These are phyloP conservation scores for Astrothelium subdiscretum DNA, from an alignment of 495 filamentous ascomycete genomes.

Conservation along the genomic window DNA sequence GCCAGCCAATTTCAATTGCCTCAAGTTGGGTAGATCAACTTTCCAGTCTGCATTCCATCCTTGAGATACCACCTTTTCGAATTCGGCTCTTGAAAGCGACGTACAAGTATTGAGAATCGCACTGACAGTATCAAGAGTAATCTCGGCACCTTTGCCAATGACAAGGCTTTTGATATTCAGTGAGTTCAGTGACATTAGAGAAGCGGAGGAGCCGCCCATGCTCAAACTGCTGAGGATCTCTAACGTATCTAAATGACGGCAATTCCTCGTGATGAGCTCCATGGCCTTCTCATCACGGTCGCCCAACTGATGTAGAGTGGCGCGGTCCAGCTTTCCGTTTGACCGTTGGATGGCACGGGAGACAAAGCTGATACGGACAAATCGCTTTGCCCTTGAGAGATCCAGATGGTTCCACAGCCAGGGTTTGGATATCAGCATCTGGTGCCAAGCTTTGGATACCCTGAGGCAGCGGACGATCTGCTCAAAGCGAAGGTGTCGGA, in stretches of 20 bases:
- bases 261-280: not conserved
- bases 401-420: conserved; percentile 43
- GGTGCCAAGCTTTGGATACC: conserved; percentile 43
- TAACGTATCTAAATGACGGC: not conserved
- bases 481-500: conserved; percentile 24
- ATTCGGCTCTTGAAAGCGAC: not conserved
- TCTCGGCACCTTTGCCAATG: not conserved
- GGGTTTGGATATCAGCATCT: conserved; percentile 32
- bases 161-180: not conserved
- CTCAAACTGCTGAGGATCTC: not conserved
- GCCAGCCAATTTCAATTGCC: not conserved
- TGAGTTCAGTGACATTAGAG: not conserved
- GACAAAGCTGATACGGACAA: conserved; percentile 21
- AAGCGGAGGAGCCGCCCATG: not conserved
- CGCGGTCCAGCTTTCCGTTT: conserved; percentile 1
- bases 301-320: conserved; percentile 7
- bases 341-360: conserved; percentile 13
- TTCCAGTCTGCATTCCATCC: not conserved
- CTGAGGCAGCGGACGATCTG: conserved; percentile 35
- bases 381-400: conserved; percentile 32
- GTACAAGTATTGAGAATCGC: not conserved
- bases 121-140: not conserved
- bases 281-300: conserved; percentile 9
- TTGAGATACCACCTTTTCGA: not conserved
- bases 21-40: not conserved